A percentile compares a stretch with the other conserved stretches of the same genome.
Evolutionary conservation across 768 basidiomycete genomes (phyloP).

Genomic region (Lentinula detonsa): DNA sequence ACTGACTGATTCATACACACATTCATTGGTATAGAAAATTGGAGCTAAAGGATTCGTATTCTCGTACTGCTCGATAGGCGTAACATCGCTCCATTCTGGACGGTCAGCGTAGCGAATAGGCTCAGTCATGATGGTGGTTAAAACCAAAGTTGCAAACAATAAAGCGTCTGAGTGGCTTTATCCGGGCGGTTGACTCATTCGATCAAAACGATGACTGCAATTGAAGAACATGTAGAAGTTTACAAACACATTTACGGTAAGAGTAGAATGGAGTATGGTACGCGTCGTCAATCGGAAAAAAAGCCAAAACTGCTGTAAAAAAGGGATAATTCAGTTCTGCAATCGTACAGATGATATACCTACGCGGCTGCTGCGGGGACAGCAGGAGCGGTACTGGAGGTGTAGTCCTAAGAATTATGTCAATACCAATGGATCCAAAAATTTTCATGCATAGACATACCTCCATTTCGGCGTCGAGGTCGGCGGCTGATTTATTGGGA

Average conservation of each 20-base stretch:
- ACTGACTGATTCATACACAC: slow-evolving; percentile 39
- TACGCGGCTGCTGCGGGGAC: slow-evolving; percentile 3
- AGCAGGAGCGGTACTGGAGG: neutral
- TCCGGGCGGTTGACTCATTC: too few species aligned
- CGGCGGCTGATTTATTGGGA: slow-evolving; percentile 76
- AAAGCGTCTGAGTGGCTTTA: too few species aligned
- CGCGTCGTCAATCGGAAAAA: neutral
- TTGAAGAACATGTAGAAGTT: neutral
- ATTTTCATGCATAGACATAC: slow-evolving; percentile 34
- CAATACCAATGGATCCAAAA: neutral
- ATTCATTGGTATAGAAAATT: slow-evolving; percentile 87
- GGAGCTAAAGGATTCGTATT: slow-evolving; percentile 74
- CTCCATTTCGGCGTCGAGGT: slow-evolving; percentile 98
- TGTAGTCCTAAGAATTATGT: slow-evolving; percentile 5
- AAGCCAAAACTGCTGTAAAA: neutral
- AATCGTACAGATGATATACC: neutral
- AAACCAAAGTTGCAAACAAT: neutral
- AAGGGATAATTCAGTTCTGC: neutral
- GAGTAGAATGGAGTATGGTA: neutral
- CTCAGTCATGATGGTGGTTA: neutral
- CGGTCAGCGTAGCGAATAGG: slow-evolving; percentile 43
- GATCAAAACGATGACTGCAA: neutral
- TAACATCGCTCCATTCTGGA: slow-evolving; percentile 76
- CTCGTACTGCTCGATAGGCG: slow-evolving; percentile 79
- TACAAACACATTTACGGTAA: neutral